Percentiles rank a stretch among this genome's conserved stretches.
Evolutionary conservation across 2,329 filamentous ascomycete genomes (phyloP).

Genomic region (Bipolaris victoriae): DNA sequence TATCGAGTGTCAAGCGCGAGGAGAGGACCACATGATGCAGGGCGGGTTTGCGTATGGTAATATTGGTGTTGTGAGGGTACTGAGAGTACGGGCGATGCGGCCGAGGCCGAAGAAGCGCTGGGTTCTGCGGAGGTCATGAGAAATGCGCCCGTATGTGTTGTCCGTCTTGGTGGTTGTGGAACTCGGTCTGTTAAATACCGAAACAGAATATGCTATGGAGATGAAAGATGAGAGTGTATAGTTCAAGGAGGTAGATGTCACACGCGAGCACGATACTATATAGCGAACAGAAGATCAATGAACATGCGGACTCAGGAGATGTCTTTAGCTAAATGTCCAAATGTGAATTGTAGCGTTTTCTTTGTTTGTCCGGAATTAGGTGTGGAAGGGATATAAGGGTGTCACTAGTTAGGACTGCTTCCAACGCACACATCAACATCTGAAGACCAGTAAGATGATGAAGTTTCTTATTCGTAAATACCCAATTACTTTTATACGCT

Average conservation of each 20-base stretch:
- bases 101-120: neutral
- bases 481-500: slow-evolving; percentile 39
- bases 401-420: neutral
- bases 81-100: neutral
- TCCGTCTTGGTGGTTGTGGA: neutral
- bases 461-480: neutral
- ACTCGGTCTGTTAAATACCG: no score
- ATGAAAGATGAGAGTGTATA: no score
- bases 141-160: neutral
- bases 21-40: neutral
- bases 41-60: neutral
- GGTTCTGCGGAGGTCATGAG: neutral
- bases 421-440: neutral
- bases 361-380: neutral
- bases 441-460: no score
- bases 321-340: neutral
- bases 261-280: no score
- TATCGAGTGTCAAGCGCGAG: slow-evolving; percentile 11
- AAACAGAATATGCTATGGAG: no score
- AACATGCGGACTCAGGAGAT: no score
- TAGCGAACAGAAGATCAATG: no score
- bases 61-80: neutral
- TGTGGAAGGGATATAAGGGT: neutral
- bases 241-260: no score
- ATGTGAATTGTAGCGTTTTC: neutral